Conservation (phyloP, 495 filamentous ascomycete species). For the Aspergillus bridgeri region DNA sequence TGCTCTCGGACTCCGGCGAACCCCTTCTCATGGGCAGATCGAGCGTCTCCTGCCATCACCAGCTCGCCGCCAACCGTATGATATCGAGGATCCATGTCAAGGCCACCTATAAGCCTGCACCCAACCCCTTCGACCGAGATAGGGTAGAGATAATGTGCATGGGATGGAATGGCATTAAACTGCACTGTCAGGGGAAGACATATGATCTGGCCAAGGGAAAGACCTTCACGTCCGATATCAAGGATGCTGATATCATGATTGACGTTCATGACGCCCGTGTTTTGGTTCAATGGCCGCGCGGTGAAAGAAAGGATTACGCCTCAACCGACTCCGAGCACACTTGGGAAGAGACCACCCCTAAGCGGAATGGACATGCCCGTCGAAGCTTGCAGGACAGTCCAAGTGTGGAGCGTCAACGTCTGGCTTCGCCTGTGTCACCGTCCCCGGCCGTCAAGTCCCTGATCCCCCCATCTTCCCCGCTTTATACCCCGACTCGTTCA, state of each 20-base stretch:
- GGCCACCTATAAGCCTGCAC: constrained; percentile 72
- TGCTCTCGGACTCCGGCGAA: constrained; percentile 80
- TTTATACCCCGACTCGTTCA: constrained; percentile 38
- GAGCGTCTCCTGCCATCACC: constrained; percentile 87
- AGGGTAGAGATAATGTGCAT: constrained; percentile 83
- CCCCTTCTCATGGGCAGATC: constrained; percentile 82
- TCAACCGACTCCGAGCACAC: constrained; percentile 63
- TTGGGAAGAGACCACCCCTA: constrained; percentile 59
- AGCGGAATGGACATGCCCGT: constrained; percentile 28
- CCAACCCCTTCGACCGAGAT: constrained; percentile 58
- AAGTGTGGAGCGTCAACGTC: constrained; percentile 55
- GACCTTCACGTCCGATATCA: constrained; percentile 85
- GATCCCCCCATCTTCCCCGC: constrained; percentile 42
- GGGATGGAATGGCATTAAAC: constrained; percentile 93
- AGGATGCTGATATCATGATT: constrained; percentile 87
- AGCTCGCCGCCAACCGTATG: constrained; percentile 83
- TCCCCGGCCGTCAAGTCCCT: constrained; percentile 54
- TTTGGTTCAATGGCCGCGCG: constrained; percentile 78
- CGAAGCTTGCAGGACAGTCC: constrained; percentile 57
- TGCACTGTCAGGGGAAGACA: constrained; percentile 86
- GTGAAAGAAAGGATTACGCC: constrained; percentile 55
- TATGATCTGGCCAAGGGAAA: constrained; percentile 86
- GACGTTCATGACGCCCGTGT: constrained; percentile 93
- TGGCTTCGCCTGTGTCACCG: constrained; percentile 71
- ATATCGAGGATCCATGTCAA: constrained; percentile 92